Evolutionary conservation across 352 stramenopile species (phyloP).

Genomic region (Phytophthora chlamydospora): DNA sequence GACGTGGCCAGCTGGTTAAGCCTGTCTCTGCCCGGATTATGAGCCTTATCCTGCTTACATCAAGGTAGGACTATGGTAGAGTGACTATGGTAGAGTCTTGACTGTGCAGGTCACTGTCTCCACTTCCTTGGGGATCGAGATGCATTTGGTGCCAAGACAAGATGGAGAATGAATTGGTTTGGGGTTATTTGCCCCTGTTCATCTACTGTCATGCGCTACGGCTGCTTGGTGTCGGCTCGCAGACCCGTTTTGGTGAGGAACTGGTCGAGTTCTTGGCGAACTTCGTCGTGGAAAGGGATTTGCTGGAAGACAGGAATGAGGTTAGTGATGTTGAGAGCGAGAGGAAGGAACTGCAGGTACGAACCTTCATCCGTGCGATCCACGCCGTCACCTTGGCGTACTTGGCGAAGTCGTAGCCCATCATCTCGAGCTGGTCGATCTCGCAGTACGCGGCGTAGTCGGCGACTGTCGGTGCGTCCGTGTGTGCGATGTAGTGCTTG

Average conservation of each 20-base stretch:
- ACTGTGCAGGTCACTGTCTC: not conserved
- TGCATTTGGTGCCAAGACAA: constrained; percentile 1
- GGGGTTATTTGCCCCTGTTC: constrained; percentile 4
- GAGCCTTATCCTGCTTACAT: constrained; percentile 23
- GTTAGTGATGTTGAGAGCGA: not conserved
- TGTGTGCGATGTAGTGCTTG: constrained; percentile 49
- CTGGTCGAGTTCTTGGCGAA: constrained; percentile 39
- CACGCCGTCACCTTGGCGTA: constrained; percentile 49
- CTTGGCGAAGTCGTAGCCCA: constrained; percentile 48
- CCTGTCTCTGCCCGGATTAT: constrained; percentile 20
- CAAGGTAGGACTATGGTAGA: constrained; percentile 20
- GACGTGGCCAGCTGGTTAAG: constrained; percentile 3
- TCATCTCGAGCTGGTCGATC: constrained; percentile 58
- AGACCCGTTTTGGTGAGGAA: constrained; percentile 22
- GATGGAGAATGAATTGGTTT: not conserved
- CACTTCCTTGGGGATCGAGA: not conserved
- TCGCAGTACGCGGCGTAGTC: constrained; percentile 62
- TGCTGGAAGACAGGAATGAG: constrained; percentile 14
- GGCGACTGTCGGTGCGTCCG: constrained; percentile 45
- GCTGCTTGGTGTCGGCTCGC: constrained; percentile 7
- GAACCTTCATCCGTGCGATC: constrained; percentile 37
- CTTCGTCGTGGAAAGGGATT: constrained; percentile 33
- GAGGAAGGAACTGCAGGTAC: not conserved
- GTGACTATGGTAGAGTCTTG: constrained; percentile 12
- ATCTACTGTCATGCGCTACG: constrained; percentile 14